A percentile compares a stretch with the other conserved stretches of the same genome.
Conservation (phyloP, 1,284 basidiomycete species). For the Cutaneotrichosporon arboriforme region DNA sequence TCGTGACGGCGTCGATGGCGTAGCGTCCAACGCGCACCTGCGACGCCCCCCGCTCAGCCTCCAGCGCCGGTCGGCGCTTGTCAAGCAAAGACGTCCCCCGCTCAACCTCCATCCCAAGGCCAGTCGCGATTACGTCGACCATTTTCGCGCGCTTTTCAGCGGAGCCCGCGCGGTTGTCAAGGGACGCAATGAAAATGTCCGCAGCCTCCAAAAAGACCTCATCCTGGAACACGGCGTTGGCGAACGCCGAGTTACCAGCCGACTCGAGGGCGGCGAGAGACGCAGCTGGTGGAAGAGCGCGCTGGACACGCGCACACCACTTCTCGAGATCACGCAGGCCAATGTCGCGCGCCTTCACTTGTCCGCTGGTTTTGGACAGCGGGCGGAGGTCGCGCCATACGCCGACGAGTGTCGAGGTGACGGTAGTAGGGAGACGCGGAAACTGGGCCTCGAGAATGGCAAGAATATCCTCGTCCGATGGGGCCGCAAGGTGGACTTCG, state of each 20-base stretch:
- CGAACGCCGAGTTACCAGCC: constrained; percentile 53
- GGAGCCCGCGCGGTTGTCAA: constrained; percentile 53
- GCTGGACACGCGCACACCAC: constrained; percentile 71
- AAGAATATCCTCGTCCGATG: constrained; percentile 61
- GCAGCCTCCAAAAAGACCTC: constrained; percentile 84
- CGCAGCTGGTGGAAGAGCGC: constrained; percentile 53
- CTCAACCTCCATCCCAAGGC: constrained; percentile 63
- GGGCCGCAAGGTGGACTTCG: constrained; percentile 62
- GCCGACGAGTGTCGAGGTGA: constrained; percentile 39
- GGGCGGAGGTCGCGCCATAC: constrained; percentile 42
- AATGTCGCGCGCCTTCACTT: constrained; percentile 50
- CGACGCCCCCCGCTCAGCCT: constrained; percentile 57
- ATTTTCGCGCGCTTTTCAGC: constrained; percentile 33
- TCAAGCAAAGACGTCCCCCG: constrained; percentile 56
- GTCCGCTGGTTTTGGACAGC: constrained; percentile 42
- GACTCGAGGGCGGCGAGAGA: constrained; percentile 27
- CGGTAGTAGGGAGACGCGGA: constrained; percentile 54
- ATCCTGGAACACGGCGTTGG: constrained; percentile 77
- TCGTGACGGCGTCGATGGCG: constrained; percentile 16
- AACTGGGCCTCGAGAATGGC: constrained; percentile 65
- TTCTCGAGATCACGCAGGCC: constrained; percentile 85
- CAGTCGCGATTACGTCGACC: constrained; percentile 54
- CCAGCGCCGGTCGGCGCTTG: constrained; percentile 63
- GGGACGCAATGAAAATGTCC: constrained; percentile 82
- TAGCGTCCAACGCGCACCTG: constrained; percentile 38